Percentiles rank a stretch among this genome's conserved stretches.
Conservation (phyloP, 768 basidiomycete genomes). For the Psilocybe sp. region DNA sequence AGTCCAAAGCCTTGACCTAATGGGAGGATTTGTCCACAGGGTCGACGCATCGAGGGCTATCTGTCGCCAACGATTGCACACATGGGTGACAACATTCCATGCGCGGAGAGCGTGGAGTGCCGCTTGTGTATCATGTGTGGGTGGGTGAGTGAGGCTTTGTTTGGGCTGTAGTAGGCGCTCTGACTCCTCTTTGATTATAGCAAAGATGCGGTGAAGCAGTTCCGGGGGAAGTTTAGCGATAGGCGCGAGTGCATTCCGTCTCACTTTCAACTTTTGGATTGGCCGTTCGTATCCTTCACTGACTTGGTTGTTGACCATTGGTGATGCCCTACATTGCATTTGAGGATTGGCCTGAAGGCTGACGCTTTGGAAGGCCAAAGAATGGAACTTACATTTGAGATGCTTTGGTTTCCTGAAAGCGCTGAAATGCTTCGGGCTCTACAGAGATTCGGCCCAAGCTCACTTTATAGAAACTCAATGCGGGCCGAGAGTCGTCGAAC, state of each 20-base stretch:
- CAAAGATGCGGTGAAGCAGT: slow-evolving; percentile 37
- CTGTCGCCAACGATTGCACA: slow-evolving; percentile 40
- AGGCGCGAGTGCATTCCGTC: slow-evolving; percentile 34
- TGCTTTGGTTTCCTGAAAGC: no score
- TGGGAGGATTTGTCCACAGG: slow-evolving; percentile 38
- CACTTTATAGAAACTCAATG: no score
- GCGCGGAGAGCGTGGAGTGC: slow-evolving; percentile 10
- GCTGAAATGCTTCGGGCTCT: no score
- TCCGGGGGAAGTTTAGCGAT: slow-evolving; percentile 40
- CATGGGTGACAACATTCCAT: slow-evolving; percentile 38
- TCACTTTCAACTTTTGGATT: slow-evolving; percentile 30
- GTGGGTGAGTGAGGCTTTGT: neutral
- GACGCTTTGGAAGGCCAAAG: no score
- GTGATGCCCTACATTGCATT: no score
- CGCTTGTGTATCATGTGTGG: neutral
- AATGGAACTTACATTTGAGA: no score
- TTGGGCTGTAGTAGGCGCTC: neutral
- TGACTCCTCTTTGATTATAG: slow-evolving; percentile 17
- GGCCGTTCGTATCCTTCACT: slow-evolving; percentile 28
- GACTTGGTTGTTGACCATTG: slow-evolving; percentile 23
- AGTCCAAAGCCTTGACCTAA: slow-evolving; percentile 31
- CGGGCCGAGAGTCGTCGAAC: no score
- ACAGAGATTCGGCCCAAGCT: no score
- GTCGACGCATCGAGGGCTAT: slow-evolving; percentile 37
- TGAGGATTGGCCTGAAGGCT: no score